A percentile compares a stretch with the other conserved stretches of the same genome.
phyloP scores from a whole-genome alignment of 257 asterid species.

The Gynochthodes officinalis region DNA sequence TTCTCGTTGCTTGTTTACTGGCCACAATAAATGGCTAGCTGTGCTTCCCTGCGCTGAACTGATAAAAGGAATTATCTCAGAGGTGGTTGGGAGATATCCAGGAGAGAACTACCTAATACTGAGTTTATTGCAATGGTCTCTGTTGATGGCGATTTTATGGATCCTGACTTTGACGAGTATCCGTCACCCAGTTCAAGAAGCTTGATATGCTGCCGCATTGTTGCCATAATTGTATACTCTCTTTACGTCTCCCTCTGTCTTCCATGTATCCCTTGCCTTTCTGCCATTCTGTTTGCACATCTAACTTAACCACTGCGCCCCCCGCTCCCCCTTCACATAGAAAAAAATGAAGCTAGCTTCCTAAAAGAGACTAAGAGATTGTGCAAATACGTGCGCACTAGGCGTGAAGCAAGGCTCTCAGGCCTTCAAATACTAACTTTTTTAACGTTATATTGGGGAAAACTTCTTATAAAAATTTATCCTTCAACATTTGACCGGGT shows the following conservation, averaged over 20 bases:
- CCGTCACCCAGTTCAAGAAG: slow-evolving; percentile 44
- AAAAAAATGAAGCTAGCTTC: background rate
- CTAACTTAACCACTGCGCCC: too few species aligned
- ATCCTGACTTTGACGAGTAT: slow-evolving; percentile 41
- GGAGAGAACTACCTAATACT: slow-evolving; percentile 47
- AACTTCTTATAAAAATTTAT: background rate
- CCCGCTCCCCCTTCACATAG: background rate
- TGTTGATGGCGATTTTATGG: slow-evolving; percentile 30
- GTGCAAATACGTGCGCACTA: too few species aligned
- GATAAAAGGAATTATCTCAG: slow-evolving; percentile 33
- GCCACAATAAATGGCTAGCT: background rate
- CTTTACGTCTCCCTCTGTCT: slow-evolving; percentile 6
- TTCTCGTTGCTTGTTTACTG: background rate
- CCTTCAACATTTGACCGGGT: background rate
- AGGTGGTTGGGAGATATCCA: slow-evolving; percentile 72
- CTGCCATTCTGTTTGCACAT: background rate
- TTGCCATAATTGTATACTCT: slow-evolving; percentile 59
- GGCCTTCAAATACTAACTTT: too few species aligned
- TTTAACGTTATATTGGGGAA: too few species aligned
- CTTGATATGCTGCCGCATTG: slow-evolving; percentile 61
- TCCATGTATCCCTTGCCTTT: background rate
- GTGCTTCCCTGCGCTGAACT: background rate
- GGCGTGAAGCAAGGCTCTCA: too few species aligned
- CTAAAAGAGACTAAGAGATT: too few species aligned
- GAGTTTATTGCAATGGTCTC: slow-evolving; percentile 45